Percentiles rank a stretch among this genome's conserved stretches.
These are phyloP conservation scores for Suillus plorans DNA, from an alignment of 768 basidiomycete species.

Conservation along the genomic window DNA sequence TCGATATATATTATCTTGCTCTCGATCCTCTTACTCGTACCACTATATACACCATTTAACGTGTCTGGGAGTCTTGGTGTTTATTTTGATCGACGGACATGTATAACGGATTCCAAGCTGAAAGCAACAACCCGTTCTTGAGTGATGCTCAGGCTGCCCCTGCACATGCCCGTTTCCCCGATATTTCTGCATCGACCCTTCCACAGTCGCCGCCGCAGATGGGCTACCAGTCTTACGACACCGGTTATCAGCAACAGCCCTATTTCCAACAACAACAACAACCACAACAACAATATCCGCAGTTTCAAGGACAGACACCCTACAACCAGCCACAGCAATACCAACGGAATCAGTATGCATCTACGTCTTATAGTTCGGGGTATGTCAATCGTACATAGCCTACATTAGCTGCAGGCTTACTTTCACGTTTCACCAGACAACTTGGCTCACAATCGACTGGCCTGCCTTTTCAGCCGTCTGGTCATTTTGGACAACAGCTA, in stretches of 20 bases:
- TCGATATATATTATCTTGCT: neutral
- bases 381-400: slow-evolving; percentile 17
- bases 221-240: slow-evolving; percentile 16
- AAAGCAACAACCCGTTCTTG: slow-evolving; percentile 67
- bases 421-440: slow-evolving; percentile 19
- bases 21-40: neutral
- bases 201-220: slow-evolving; percentile 35
- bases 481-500: slow-evolving; percentile 59
- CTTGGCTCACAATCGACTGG: slow-evolving; percentile 32
- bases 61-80: neutral
- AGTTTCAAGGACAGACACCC: slow-evolving; percentile 12
- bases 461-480: slow-evolving; percentile 47
- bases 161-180: slow-evolving; percentile 60
- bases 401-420: neutral
- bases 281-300: slow-evolving; percentile 19
- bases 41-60: neutral
- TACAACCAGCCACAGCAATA: slow-evolving; percentile 19
- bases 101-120: slow-evolving; percentile 5
- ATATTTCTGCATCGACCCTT: slow-evolving; percentile 41
- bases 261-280: slow-evolving; percentile 34
- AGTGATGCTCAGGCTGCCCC: slow-evolving; percentile 41
- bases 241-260: slow-evolving; percentile 33
- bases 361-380: slow-evolving; percentile 25
- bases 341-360: slow-evolving; percentile 23
- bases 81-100: neutral